Evolutionary conservation across 129 eudicot species (phyloP), one percentile per base, ranked within the genome.

Genomic region (Ambrosia artemisiifolia): DNA sequence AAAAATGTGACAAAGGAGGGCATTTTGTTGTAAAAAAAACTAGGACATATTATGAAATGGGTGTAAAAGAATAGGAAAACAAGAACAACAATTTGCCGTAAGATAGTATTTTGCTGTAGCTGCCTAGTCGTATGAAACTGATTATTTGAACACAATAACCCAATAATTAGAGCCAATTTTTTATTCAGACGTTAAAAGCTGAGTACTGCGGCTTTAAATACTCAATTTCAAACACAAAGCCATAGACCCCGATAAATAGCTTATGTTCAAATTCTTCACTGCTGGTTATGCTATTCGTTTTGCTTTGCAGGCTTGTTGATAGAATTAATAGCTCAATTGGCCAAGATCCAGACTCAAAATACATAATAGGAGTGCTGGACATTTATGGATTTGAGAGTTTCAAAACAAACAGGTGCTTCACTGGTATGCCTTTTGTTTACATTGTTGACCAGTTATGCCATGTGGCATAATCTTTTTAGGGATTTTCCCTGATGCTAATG

Each of bases 341-440:
- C 67, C 99, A 94, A 83, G 99, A 94, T 46, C 85, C 92, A 20
- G 73, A 88, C 75, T 90, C 99, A 47, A 90, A 90, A 66, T 77
- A 66, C 80, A 79, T 88, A 56, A 94, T 94, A 18, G 99, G 99
- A 71, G 99, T 94, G 76, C 91, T 94, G 78, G 99, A 94, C 82
- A 94, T 94, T 17, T 94, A 94, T 20, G 99, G 99, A 80, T 94
- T 94, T 50, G 99, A 94, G 81, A 94, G 99, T 86, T 94, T 94
- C 86, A 94, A 94, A 89, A 94, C 97, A 84, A 94, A 94, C 99
- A 94, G 99, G 99, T 94, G 97, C 99, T 87, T 88, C 74, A 86
- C 79, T 75, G 95, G 98, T 85, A 92, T 66, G 96, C 98, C 81
- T 82, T 80, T 83, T 78, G 82, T 79, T 88, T 81, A 76, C 57